These are phyloP conservation scores for Ramaria sp. DNA, from an alignment of 768 basidiomycete genomes.

Conservation along the genomic window DNA sequence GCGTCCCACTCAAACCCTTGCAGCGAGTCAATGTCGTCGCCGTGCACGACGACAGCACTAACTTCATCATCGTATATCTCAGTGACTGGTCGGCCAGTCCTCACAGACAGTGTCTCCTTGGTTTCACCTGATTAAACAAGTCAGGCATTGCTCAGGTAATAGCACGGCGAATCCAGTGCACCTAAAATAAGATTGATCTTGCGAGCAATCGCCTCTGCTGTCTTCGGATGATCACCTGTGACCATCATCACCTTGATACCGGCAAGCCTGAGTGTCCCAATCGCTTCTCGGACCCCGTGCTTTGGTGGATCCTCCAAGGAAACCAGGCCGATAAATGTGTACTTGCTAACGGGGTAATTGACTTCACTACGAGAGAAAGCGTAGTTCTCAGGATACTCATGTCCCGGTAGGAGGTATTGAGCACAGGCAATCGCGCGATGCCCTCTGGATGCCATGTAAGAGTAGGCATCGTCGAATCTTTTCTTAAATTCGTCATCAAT, in stretches of 20 bases:
- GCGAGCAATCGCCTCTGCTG: constrained; percentile 61
- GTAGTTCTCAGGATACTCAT: constrained; percentile 34
- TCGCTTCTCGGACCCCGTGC: constrained; percentile 61
- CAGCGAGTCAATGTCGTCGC: constrained; percentile 53
- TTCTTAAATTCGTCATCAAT: constrained; percentile 45
- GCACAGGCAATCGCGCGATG: constrained; percentile 70
- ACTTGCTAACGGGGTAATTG: constrained; percentile 42
- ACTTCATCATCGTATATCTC: constrained; percentile 63
- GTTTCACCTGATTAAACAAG: constrained; percentile 37
- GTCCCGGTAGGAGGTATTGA: constrained; percentile 40
- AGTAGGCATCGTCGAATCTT: constrained; percentile 48
- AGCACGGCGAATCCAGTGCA: neutral
- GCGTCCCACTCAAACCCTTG: constrained; percentile 71
- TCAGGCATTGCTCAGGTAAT: neutral
- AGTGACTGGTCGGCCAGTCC: constrained; percentile 41
- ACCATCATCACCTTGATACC: constrained; percentile 76
- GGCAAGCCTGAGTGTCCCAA: constrained; percentile 57
- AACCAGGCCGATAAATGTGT: constrained; percentile 55
- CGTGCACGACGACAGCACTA: constrained; percentile 54
- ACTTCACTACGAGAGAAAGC: constrained; percentile 44
- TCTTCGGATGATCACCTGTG: constrained; percentile 64
- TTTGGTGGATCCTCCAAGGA: constrained; percentile 65
- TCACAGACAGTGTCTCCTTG: constrained; percentile 44
- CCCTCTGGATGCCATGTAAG: constrained; percentile 73
- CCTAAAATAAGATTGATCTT: constrained; percentile 59